Base-by-base conservation (phyloP, 495 filamentous ascomycete species). In the Diplogelasinospora grovesii region DNA sequence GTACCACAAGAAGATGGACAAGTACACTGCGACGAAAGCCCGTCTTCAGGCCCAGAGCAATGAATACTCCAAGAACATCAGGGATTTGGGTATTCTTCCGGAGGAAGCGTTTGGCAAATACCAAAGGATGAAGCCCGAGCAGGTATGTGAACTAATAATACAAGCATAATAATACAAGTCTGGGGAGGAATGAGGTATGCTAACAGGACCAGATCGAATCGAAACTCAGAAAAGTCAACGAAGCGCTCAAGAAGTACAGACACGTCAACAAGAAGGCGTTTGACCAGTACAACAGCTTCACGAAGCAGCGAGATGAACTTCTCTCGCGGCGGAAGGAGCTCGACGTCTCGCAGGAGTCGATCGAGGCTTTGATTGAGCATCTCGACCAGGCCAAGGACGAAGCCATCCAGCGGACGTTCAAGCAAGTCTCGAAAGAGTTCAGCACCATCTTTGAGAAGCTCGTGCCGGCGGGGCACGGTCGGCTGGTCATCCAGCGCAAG, bases 241-340 rank as follows among this genome's bases (percentile, higher is more conserved):
- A 95, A 43, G 77, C 82, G 0, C 71, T 99, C 29, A 97, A 97
- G 65, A 95, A 96, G 57, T 97, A 89, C 68, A 84, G 83, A 23
- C 86, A 95, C 53, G 87, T 99, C 56, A 99, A 99, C 75, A 99
- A 97, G 68, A 99, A 99, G 61, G 92, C 92, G 0, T 94, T 96
- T 48, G 93, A 99, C 61, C 92, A 99, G 61, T 97, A 96, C 71
- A 90, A 88, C 65, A 93, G 79, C 63, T 97, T 97, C 63, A 96
- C 90, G 14, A 83, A 80, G 40, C 87, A 96, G 59, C 82, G 90
- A 4, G 86, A 94, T 33, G 79, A 77, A 3, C 71, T 99, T 6
- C 81, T 81, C 0, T 82, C 83, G 46, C 83, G 92, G 33, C 75
- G 89, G 13, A 74, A 79, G 45, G 92, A 97, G 59, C 77, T 99